Base-by-base conservation (phyloP, 441 rosid genomes). In the Gossypium laxum region DNA sequence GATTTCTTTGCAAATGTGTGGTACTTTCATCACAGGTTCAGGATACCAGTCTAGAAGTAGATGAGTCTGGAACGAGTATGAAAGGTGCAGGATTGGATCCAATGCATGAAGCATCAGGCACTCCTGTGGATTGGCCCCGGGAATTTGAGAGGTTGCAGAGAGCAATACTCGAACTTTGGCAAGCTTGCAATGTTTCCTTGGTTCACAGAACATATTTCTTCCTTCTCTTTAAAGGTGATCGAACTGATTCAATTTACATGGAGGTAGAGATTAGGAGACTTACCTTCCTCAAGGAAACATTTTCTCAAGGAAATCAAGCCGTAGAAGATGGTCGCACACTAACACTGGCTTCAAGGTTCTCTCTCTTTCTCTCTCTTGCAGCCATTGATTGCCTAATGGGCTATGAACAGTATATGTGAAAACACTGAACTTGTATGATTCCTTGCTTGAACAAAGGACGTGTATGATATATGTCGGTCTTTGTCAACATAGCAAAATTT, bases 171-270 rank as follows among this genome's bases (percentile, higher is more conserved):
- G 88, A 86, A 74, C 86, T 95, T 19, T 95, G 98, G 99, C 82
- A 88, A 69, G 73, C 74, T 65, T 92, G 99, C 82, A 79, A 92
- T 67, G 90, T 86, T 57, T 89, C 96, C 50, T 71, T 95, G 82
- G 86, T 88, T 66, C 98, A 95, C 80, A 85, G 98, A 78, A 92
- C 98, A 15, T 95, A 89, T 80, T 92, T 95, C 84, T 89, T 84
- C 83, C 81, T 92, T 75, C 97, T 92, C 54, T 87, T 95, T 75
- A 86, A 79, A 77, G 96, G 98, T 47, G 93, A 92, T 68, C 88
- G 87, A 43, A 77, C 88, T 1, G 97, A 92, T 80, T 87, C 96
- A 17, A 83, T 88, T 62, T 95, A 89, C 79, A 74, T 92, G 74
- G 97, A 87, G 80, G 98, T 89, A 54, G 98, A 95, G 87, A 86